Evolutionary conservation across 345 rosid genomes (phyloP).

Genomic region (Sonneratia caseolaris): DNA sequence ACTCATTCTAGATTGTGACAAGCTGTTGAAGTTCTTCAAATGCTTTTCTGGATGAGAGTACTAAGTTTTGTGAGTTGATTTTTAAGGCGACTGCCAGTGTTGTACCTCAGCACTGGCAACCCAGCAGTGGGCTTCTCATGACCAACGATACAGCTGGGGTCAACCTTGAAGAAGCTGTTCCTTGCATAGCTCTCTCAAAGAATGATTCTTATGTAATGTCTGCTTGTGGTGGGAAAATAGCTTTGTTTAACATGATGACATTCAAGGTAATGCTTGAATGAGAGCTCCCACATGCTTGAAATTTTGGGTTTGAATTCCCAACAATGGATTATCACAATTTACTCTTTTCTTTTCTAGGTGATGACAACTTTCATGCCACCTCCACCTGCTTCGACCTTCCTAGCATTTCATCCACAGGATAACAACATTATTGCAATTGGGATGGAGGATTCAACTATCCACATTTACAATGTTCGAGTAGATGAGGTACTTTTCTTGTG

Average conservation of each 20-base stretch:
- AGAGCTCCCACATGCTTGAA: background rate
- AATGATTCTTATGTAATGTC: conserved; percentile 91
- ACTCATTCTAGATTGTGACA: background rate
- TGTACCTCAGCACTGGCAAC: conserved; percentile 86
- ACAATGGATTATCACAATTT: background rate
- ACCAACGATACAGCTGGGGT: conserved; percentile 65
- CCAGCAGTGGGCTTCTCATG: conserved; percentile 89
- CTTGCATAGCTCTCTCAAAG: conserved; percentile 90
- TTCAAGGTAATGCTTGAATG: conserved; percentile 44
- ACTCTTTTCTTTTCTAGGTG: conserved; percentile 34
- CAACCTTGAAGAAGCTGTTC: conserved; percentile 69
- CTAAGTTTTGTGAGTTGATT: conserved; percentile 9
- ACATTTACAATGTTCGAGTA: conserved; percentile 69
- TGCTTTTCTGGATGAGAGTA: background rate
- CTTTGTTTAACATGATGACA: conserved; percentile 87
- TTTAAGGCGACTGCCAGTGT: conserved; percentile 56
- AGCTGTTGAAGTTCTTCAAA: background rate
- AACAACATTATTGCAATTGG: conserved; percentile 85
- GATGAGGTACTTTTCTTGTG: conserved; percentile 46
- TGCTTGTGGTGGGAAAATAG: conserved; percentile 83
- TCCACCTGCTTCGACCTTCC: conserved; percentile 75
- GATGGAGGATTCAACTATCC: conserved; percentile 82
- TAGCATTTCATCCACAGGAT: conserved; percentile 85
- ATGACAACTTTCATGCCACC: conserved; percentile 87
- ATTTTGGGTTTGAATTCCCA: background rate